Conservation (phyloP, 306 rosid genomes). For the Inga oerstediana region DNA sequence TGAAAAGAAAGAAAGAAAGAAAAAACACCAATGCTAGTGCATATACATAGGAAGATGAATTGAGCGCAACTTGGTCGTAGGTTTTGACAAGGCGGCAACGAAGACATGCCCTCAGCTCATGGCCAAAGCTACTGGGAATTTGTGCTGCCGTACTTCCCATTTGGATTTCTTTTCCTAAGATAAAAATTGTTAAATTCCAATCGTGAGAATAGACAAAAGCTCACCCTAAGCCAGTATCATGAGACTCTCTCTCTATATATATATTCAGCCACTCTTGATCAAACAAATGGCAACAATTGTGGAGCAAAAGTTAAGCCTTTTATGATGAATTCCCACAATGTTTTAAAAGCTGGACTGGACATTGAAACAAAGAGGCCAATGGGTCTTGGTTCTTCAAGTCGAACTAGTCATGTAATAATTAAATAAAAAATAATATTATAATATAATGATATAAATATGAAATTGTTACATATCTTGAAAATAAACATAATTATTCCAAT, state of each 20-base stretch:
- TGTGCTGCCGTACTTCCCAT: slow-evolving; percentile 78
- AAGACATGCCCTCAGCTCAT: slow-evolving; percentile 93
- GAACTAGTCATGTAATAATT: too few relatives aligned
- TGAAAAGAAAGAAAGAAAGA: too few relatives aligned
- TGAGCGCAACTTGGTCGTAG: slow-evolving; percentile 75
- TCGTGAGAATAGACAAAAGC: background rate
- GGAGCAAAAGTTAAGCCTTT: background rate
- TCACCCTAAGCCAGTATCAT: background rate
- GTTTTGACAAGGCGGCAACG: slow-evolving; percentile 99
- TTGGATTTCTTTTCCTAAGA: background rate
- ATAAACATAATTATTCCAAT: too few relatives aligned
- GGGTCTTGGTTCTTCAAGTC: too few relatives aligned
- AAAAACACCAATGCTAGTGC: too few relatives aligned
- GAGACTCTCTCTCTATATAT: background rate
- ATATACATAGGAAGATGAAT: background rate
- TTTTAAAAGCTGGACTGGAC: too few relatives aligned
- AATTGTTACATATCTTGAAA: too few relatives aligned
- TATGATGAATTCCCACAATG: background rate
- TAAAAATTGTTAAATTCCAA: background rate
- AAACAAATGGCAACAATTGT: background rate
- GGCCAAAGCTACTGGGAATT: slow-evolving; percentile 92
- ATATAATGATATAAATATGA: too few relatives aligned
- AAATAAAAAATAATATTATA: too few relatives aligned
- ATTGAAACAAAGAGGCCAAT: too few relatives aligned
- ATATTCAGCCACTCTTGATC: too few relatives aligned